Evolutionary conservation across 2,329 filamentous ascomycete genomes (phyloP).

Genomic region (Epichloe festucae): DNA sequence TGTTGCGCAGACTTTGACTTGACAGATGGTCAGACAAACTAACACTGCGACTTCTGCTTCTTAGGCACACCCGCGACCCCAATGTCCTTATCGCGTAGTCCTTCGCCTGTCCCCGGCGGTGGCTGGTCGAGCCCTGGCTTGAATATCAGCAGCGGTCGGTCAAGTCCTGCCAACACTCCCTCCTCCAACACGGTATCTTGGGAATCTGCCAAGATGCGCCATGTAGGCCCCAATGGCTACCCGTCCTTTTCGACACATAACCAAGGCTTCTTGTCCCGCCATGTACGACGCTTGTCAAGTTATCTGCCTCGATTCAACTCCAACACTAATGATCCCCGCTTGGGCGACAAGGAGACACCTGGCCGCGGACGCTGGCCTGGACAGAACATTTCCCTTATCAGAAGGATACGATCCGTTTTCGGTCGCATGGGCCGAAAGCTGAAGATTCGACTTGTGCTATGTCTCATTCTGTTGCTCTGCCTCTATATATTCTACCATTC

Average conservation of each 20-base stretch:
- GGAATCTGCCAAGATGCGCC: conserved; percentile 71
- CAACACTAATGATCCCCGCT: conserved; percentile 30
- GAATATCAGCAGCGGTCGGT: conserved; percentile 57
- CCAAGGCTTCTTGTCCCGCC: conserved; percentile 75
- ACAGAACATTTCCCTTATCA: conserved; percentile 32
- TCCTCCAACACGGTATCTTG: conserved; percentile 55
- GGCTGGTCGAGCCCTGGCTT: conserved; percentile 81
- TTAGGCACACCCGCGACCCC: conserved; percentile 41
- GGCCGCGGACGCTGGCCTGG: conserved; percentile 39
- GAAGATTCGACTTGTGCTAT: conserved; percentile 48
- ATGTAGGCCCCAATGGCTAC: conserved; percentile 59
- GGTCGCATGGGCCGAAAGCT: conserved; percentile 49
- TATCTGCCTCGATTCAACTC: conserved; percentile 62
- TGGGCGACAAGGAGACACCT: conserved; percentile 68
- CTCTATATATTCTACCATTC: conserved; percentile 57
- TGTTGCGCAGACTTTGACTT: conserved; percentile 11
- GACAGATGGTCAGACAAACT: conserved; percentile 10
- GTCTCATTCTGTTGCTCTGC: conserved; percentile 46
- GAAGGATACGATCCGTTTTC: conserved; percentile 31
- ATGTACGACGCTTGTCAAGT: conserved; percentile 68
- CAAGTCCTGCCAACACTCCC: conserved; percentile 45
- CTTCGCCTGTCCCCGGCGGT: conserved; percentile 70
- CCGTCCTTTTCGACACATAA: conserved; percentile 70
- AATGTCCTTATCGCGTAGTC: conserved; percentile 82
- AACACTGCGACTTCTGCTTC: conserved; percentile 6